Evolutionary conservation across 169 alveolate species (phyloP).

Genomic region (Plasmodium coatneyi): DNA sequence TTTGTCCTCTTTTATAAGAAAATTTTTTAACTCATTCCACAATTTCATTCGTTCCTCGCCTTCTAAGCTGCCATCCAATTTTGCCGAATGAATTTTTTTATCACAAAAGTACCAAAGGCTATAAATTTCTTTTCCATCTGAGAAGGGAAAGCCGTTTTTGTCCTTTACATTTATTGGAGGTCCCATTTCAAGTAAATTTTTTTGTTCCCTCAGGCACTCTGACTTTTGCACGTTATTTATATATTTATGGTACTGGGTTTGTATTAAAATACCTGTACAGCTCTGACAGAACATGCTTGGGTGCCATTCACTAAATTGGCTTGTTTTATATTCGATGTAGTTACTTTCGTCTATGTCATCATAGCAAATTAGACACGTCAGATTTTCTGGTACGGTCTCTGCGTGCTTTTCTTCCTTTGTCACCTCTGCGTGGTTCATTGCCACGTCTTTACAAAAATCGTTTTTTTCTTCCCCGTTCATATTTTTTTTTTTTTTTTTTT

Average conservation of each 20-base stretch:
- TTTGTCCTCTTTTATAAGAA: conserved; percentile 74
- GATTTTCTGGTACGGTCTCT: conserved; percentile 38
- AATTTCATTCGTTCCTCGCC: conserved; percentile 81
- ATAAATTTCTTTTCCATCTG: conserved; percentile 80
- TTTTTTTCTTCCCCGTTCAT: neutral
- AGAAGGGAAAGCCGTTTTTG: conserved; percentile 84
- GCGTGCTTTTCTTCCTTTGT: conserved; percentile 31
- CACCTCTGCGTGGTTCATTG: conserved; percentile 2
- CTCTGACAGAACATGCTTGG: conserved; percentile 77
- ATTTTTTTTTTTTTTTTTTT: neutral
- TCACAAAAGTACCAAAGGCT: conserved; percentile 80
- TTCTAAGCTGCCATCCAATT: conserved; percentile 83
- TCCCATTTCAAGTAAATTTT: conserved; percentile 80
- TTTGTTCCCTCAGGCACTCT: conserved; percentile 83
- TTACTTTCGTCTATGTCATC: conserved; percentile 78
- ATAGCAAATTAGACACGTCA: conserved; percentile 78
- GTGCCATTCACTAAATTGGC: conserved; percentile 74
- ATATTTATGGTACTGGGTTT: conserved; percentile 83
- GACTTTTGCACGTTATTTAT: conserved; percentile 82
- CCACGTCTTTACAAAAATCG: neutral
- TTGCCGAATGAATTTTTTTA: conserved; percentile 77
- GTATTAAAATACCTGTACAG: conserved; percentile 76
- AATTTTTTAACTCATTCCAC: conserved; percentile 79
- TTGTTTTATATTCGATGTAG: conserved; percentile 77
- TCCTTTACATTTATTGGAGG: conserved; percentile 87